phyloP scores from a whole-genome alignment of 495 filamentous ascomycete species.

The Podospora pseudoanserina region DNA sequence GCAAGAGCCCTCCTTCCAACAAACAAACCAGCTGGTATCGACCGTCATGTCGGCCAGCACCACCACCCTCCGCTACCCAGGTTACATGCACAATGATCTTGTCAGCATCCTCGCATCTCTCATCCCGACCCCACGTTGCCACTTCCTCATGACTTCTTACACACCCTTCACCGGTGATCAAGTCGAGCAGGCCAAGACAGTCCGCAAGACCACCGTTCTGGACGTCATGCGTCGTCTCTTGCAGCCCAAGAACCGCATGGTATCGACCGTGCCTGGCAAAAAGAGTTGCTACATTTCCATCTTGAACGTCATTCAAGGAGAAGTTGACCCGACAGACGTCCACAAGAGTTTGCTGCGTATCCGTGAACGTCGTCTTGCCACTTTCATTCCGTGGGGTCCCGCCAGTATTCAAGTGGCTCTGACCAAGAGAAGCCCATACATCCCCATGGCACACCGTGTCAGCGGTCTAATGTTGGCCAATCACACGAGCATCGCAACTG shows the following conservation, averaged over 20 bases:
- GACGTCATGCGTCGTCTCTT: slow-evolving; percentile 95
- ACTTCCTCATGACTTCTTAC: slow-evolving; percentile 97
- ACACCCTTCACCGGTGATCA: slow-evolving; percentile 95
- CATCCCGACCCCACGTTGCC: slow-evolving; percentile 92
- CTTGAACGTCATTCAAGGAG: slow-evolving; percentile 96
- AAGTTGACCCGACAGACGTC: slow-evolving; percentile 93
- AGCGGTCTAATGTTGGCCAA: slow-evolving; percentile 97
- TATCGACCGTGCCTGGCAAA: slow-evolving; percentile 90
- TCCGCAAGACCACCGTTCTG: slow-evolving; percentile 94
- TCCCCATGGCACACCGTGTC: slow-evolving; percentile 85
- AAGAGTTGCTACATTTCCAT: slow-evolving; percentile 99
- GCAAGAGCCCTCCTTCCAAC: slow-evolving; percentile 89
- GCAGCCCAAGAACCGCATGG: slow-evolving; percentile 99
- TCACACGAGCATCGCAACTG: slow-evolving; percentile 93
- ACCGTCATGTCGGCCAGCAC: slow-evolving; percentile 99
- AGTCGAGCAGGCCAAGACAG: slow-evolving; percentile 92
- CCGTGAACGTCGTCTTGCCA: slow-evolving; percentile 86
- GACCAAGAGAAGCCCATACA: slow-evolving; percentile 93
- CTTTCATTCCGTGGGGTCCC: slow-evolving; percentile 99
- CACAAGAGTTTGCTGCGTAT: slow-evolving; percentile 97
- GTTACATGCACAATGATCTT: slow-evolving; percentile 99
- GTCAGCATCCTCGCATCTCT: slow-evolving; percentile 94
- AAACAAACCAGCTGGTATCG: slow-evolving; percentile 95
- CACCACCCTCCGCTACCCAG: slow-evolving; percentile 91
- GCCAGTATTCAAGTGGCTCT: slow-evolving; percentile 96